These are phyloP conservation scores for Globisporangium heterothallicum DNA, from an alignment of 352 stramenopile genomes.

Conservation along the genomic window DNA sequence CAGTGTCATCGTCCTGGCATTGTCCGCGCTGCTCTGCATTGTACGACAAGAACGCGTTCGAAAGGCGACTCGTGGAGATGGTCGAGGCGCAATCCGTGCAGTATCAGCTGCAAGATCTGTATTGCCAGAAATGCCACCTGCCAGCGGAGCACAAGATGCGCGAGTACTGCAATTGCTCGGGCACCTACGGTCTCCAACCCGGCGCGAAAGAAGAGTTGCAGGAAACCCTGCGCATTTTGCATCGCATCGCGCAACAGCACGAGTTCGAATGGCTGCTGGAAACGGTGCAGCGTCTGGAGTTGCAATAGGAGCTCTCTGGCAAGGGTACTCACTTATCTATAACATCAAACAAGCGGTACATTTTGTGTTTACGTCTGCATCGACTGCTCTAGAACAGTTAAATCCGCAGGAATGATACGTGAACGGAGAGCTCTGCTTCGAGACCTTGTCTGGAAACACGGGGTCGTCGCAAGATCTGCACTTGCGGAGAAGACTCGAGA, in stretches of 20 bases:
- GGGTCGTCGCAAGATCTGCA: conserved; percentile 45
- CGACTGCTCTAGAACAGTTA: background rate
- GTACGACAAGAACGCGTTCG: conserved; percentile 89
- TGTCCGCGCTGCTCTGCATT: conserved; percentile 90
- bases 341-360: no score
- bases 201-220: conserved; percentile 33
- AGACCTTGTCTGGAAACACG: background rate
- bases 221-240: conserved; percentile 55
- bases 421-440: background rate
- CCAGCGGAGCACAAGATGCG: conserved; percentile 73
- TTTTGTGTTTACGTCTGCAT: background rate
- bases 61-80: conserved; percentile 89
- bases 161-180: conserved; percentile 77
- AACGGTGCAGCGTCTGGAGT: conserved; percentile 55
- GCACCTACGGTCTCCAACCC: conserved; percentile 41
- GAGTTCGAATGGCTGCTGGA: conserved; percentile 65
- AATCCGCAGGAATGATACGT: conserved; percentile 6
- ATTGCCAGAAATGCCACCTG: conserved; percentile 75
- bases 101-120: conserved; percentile 92
- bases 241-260: conserved; percentile 64
- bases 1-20: conserved; percentile 55
- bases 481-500: conserved; percentile 13
- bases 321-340: no score
- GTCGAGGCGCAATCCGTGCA: conserved; percentile 82
- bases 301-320: conserved; percentile 11